Evolutionary conservation across 495 filamentous ascomycete genomes (phyloP).

Genomic region (Thozetella sp.): DNA sequence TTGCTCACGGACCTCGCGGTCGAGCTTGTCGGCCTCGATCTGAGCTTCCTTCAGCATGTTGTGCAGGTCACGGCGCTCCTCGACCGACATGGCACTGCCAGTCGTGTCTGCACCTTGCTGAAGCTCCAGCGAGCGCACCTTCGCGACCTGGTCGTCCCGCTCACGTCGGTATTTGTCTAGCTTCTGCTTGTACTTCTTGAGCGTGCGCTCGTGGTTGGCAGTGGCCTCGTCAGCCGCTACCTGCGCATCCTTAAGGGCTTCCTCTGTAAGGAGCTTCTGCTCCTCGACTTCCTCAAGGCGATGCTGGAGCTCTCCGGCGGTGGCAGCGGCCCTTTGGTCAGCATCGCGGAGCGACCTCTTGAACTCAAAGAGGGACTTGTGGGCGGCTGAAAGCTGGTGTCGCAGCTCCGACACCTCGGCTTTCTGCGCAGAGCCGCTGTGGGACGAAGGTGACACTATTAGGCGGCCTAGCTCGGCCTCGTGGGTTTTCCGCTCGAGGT

Average conservation of each 20-base stretch:
- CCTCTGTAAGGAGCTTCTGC: constrained; percentile 81
- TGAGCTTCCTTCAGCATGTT: constrained; percentile 69
- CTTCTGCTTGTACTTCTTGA: constrained; percentile 54
- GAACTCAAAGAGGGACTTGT: constrained; percentile 60
- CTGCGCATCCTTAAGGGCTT: constrained; percentile 76
- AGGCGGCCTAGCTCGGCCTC: constrained; percentile 41
- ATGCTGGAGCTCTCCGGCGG: constrained; percentile 79
- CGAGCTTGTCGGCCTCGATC: constrained; percentile 47
- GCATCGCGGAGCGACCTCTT: constrained; percentile 42
- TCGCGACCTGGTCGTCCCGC: constrained; percentile 27
- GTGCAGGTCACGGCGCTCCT: constrained; percentile 64
- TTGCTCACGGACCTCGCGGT: constrained; percentile 40
- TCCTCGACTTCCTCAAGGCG: constrained; percentile 89
- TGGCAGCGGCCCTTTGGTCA: constrained; percentile 79
- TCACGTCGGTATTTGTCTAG: constrained; percentile 46
- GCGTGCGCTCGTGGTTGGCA: constrained; percentile 75
- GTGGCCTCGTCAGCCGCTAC: constrained; percentile 79
- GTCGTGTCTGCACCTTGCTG: constrained; percentile 22
- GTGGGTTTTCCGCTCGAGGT: constrained; percentile 47
- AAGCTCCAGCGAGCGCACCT: constrained; percentile 25
- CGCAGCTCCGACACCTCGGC: constrained; percentile 64
- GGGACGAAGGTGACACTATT: constrained; percentile 28
- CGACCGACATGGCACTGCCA: constrained; percentile 29
- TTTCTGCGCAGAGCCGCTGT: constrained; percentile 54
- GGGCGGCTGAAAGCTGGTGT: constrained; percentile 62